phyloP scores from a whole-genome alignment of 208 protist genomes.

The Leishmania lainsoni region DNA sequence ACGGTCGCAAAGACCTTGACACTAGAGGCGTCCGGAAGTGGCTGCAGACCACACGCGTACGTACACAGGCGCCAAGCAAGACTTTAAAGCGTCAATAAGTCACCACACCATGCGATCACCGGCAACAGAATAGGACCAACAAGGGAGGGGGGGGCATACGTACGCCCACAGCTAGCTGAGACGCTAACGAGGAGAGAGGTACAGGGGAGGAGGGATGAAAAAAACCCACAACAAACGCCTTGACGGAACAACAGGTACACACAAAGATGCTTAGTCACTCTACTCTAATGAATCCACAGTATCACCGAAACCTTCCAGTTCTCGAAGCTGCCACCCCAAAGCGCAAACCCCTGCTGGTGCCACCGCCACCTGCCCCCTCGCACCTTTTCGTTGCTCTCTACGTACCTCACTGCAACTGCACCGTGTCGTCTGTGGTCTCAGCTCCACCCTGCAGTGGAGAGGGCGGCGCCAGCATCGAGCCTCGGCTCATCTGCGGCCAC shows the following conservation, averaged over 20 bases:
- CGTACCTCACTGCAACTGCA: conserved; percentile 12
- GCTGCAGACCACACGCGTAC: not conserved
- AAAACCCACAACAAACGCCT: not conserved
- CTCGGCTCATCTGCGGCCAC: not conserved
- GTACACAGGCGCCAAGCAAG: not conserved
- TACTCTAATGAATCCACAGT: not conserved
- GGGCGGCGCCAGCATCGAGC: conserved; percentile 43
- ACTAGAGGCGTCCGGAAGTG: not conserved
- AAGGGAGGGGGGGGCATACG: not conserved
- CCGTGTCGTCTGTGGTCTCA: conserved; percentile 43
- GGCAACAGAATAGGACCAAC: not conserved
- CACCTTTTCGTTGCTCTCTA: not conserved
- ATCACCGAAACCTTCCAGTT: not conserved
- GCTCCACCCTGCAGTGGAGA: conserved; percentile 35
- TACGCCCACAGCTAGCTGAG: not conserved
- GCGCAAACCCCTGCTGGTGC: not conserved
- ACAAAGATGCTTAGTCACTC: not conserved
- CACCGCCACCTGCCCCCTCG: not conserved
- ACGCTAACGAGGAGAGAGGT: not conserved
- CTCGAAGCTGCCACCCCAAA: too few relatives aligned
- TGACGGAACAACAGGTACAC: not conserved
- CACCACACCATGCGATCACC: not conserved
- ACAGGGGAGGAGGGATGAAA: too few relatives aligned
- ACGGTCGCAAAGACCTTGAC: not conserved
- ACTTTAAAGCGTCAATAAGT: not conserved